A percentile compares a stretch with the other conserved stretches of the same genome.
Conservation (phyloP, 257 asterid genomes). For the Nicotiana noctiflora region DNA sequence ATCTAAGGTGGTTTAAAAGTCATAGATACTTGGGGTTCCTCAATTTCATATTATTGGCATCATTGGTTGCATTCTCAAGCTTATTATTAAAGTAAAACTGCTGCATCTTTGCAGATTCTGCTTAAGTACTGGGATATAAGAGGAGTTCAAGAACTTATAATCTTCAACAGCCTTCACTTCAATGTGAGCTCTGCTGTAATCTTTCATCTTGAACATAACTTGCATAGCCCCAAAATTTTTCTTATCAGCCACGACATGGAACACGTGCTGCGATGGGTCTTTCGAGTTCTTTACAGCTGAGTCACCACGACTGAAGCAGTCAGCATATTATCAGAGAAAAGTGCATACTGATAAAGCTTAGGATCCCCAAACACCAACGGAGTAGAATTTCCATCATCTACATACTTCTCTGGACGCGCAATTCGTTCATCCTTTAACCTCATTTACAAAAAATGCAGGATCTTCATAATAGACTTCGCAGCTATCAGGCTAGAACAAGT, state of each 20-base stretch:
- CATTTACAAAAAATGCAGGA: conserved; percentile 45
- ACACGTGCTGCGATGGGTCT: conserved; percentile 47
- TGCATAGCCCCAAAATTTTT: conserved; percentile 59
- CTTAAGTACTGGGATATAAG: conserved; percentile 35
- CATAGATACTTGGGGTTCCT: conserved; percentile 37
- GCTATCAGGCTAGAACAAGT: conserved; percentile 50
- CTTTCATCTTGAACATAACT: conserved; percentile 44
- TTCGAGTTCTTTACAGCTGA: conserved; percentile 42
- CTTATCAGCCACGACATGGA: conserved; percentile 53
- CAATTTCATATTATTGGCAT: conserved; percentile 37
- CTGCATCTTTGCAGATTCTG: conserved; percentile 35
- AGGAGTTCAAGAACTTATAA: conserved; percentile 38
- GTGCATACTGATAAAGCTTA: conserved; percentile 43
- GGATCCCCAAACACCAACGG: conserved; percentile 43
- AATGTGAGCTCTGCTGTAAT: conserved; percentile 33
- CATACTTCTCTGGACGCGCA: conserved; percentile 30
- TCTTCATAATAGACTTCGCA: conserved; percentile 50
- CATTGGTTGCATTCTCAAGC: conserved; percentile 43
- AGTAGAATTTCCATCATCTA: conserved; percentile 35
- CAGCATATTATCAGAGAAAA: conserved; percentile 47
- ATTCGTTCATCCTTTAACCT: conserved; percentile 44
- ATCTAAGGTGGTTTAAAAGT: conserved; percentile 36
- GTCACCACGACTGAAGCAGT: conserved; percentile 53
- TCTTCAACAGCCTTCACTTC: conserved; percentile 48
- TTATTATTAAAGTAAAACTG: conserved; percentile 37